Evolutionary conservation across 345 rosid species (phyloP).

Genomic region (Dipteronia sinensis): DNA sequence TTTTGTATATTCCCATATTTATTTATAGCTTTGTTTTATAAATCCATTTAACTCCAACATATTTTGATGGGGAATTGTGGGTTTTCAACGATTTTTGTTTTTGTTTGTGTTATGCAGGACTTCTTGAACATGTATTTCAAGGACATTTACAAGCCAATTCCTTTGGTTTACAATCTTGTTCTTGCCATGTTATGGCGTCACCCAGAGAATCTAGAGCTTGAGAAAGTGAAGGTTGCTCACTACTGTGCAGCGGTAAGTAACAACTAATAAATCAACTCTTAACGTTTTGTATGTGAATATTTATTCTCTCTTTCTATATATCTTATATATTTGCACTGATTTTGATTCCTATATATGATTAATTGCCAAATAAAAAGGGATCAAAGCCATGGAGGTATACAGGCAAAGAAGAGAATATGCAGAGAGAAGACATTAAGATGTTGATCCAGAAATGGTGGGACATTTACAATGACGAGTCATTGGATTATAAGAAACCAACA

Average conservation of each 20-base stretch:
- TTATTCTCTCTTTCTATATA: too few relatives aligned
- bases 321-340: too few relatives aligned
- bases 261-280: too few relatives aligned
- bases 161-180: constrained; percentile 65
- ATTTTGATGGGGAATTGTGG: neutral
- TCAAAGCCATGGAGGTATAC: constrained; percentile 98
- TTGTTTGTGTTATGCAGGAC: constrained; percentile 42
- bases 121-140: constrained; percentile 78
- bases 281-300: neutral
- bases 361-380: constrained; percentile 44
- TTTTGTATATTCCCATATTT: too few relatives aligned
- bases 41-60: too few relatives aligned
- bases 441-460: constrained; percentile 82
- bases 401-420: constrained; percentile 77
- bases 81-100: neutral
- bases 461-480: constrained; percentile 64
- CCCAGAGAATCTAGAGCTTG: constrained; percentile 80
- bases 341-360: neutral
- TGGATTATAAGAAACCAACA: constrained; percentile 46
- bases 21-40: too few relatives aligned
- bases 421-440: constrained; percentile 76
- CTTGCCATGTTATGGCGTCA: constrained; percentile 96
- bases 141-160: constrained; percentile 71
- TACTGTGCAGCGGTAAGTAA: constrained; percentile 80
- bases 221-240: constrained; percentile 75